Evolutionary conservation across 2,329 filamentous ascomycete species (phyloP), one percentile per base, ranked within the genome.

Genomic region (Hypoxylon sp.): DNA sequence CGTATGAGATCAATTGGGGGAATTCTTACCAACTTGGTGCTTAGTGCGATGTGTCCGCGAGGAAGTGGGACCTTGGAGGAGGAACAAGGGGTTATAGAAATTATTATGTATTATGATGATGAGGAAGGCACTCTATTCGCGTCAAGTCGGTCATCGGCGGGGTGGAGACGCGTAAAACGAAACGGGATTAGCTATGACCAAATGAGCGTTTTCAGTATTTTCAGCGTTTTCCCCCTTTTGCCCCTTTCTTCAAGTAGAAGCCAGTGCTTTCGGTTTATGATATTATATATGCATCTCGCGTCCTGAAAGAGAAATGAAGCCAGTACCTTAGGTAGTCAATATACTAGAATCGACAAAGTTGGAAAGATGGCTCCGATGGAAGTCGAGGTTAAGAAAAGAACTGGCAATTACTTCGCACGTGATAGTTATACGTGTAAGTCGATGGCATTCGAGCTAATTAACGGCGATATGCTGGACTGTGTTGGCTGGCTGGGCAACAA

Each of bases 401-500:
- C 2, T 30, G 8, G 31, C 10, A 14, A n/a, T 37, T 48, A 37
- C 46, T 46, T 40, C 7, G 6, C n/a, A 44, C 14, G 20, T 44
- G 10, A 13, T 22, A 48, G 11, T 48, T 57, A 48, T 48, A 48
- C 30, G 17, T 31, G 25, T 40, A 30, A 49, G 11, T 35, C 1
- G 33, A 60, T 44, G 46, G 46, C 35, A 44, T 61, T 58, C 49
- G 51, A 56, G 40, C 27, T 64, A 62, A 67, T 58, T 57, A 65
- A 62, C 51, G 17, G 10, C 53, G 27, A 22, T 44, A 31, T 27
- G 44, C 37, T 63, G 50, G 58, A 40, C 53, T 48, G 57, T 25
- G 44, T 50, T 33, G 46, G 58, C 61, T 76, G 75, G 68, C 74
- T 71, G 63, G 72, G 74, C 74, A 77, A 76, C 75, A 62, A 71